Evolutionary conservation across 1,284 basidiomycete genomes (phyloP).

Genomic region (Ustanciosporium gigantosporum): DNA sequence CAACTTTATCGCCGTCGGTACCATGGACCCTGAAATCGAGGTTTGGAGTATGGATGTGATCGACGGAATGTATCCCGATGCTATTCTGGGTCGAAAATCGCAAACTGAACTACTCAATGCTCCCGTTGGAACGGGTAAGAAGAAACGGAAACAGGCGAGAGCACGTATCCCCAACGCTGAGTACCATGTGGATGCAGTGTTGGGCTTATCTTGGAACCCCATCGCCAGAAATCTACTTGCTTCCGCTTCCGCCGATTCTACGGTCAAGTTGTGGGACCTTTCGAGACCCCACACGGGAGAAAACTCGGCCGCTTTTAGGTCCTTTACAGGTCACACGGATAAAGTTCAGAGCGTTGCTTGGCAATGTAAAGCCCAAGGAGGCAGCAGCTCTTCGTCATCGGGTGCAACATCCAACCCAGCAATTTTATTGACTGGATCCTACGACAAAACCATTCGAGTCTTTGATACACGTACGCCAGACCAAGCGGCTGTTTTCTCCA

Average conservation of each 20-base stretch:
- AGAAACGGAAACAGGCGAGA: slow-evolving; percentile 81
- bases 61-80: slow-evolving; percentile 90
- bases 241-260: slow-evolving; percentile 88
- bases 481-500: slow-evolving; percentile 73
- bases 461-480: slow-evolving; percentile 88
- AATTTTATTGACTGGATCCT: slow-evolving; percentile 87
- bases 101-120: slow-evolving; percentile 42
- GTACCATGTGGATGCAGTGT: slow-evolving; percentile 89
- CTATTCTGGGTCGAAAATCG: slow-evolving; percentile 81
- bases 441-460: slow-evolving; percentile 87
- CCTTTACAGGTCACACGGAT: slow-evolving; percentile 82
- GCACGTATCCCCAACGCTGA: slow-evolving; percentile 70
- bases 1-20: slow-evolving; percentile 93
- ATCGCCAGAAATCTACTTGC: slow-evolving; percentile 86
- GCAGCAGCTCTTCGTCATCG: slow-evolving; percentile 62
- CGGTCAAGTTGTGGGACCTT: slow-evolving; percentile 97
- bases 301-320: slow-evolving; percentile 70
- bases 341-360: slow-evolving; percentile 98
- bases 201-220: slow-evolving; percentile 89
- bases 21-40: slow-evolving; percentile 96
- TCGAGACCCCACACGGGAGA: slow-evolving; percentile 68
- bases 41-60: slow-evolving; percentile 95
- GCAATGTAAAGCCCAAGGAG: slow-evolving; percentile 66
- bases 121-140: slow-evolving; percentile 58
- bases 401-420: slow-evolving; percentile 69